Evolutionary conservation across 345 rosid species (phyloP).

Genomic region (Murraya paniculata): DNA sequence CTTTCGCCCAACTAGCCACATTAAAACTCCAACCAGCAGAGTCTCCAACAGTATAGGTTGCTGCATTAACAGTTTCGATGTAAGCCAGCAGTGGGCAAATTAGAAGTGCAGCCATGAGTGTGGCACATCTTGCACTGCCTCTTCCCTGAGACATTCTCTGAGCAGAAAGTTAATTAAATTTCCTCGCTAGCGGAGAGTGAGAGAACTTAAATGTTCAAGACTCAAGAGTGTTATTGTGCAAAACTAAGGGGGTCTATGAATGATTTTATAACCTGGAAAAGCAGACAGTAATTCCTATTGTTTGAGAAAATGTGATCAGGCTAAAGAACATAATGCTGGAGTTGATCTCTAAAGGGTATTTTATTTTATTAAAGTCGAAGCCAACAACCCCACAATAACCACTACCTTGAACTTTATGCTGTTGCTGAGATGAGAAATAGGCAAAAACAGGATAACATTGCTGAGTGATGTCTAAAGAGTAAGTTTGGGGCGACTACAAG

Average conservation of each 20-base stretch:
- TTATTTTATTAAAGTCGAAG: not conserved
- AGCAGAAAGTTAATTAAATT: not conserved
- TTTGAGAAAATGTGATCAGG: not conserved
- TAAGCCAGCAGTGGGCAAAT: slow-evolving; percentile 22
- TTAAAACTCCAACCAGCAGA: slow-evolving; percentile 45
- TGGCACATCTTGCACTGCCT: slow-evolving; percentile 35
- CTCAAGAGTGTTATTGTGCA: not conserved
- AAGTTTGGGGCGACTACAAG: not conserved
- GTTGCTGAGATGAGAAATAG: not conserved
- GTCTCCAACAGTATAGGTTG: slow-evolving; percentile 43
- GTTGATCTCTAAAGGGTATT: not conserved
- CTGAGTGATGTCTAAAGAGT: not conserved
- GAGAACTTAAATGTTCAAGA: not conserved
- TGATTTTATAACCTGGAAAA: not conserved
- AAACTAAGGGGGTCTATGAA: not conserved
- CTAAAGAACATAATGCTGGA: not conserved
- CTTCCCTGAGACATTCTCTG: slow-evolving; percentile 41
- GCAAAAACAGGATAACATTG: not conserved
- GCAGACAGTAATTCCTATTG: not conserved
- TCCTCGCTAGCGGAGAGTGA: not conserved
- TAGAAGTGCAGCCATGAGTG: not conserved
- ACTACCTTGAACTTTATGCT: not conserved
- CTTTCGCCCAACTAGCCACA: slow-evolving; percentile 38
- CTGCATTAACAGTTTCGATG: slow-evolving; percentile 23
- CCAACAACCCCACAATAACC: not conserved